Conservation (phyloP, 805 yeast species). For the Grigorovia jiainica region DNA sequence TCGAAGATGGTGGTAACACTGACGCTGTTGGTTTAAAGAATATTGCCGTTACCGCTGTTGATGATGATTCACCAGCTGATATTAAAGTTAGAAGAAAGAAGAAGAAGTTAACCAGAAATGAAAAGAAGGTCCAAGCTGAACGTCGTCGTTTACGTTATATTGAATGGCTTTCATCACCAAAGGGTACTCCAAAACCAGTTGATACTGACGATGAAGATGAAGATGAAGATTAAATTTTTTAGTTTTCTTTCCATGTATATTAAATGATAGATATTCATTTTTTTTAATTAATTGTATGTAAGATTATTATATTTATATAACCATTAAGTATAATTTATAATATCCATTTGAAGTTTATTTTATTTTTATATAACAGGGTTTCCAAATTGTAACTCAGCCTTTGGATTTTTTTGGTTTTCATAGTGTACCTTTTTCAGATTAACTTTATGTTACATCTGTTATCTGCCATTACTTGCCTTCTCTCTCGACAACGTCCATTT, state of each 20-base stretch:
- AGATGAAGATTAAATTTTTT: conserved; percentile 6
- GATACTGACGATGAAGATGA: conserved; percentile 82
- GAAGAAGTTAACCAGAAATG: conserved; percentile 97
- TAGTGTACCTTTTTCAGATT: no score
- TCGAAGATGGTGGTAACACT: conserved; percentile 65
- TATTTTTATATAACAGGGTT: no score
- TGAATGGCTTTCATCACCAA: conserved; percentile 92
- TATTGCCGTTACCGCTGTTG: conserved; percentile 37
- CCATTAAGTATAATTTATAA: neutral
- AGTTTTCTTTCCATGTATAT: neutral
- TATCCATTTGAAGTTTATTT: neutral
- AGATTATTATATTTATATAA: neutral
- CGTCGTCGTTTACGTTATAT: conserved; percentile 90
- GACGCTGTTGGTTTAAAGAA: conserved; percentile 40
- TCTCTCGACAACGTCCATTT: no score
- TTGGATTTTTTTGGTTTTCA: no score
- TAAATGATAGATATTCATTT: neutral
- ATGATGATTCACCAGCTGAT: conserved; percentile 90
- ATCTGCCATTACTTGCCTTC: no score
- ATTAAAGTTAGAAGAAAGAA: conserved; percentile 86
- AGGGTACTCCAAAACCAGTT: conserved; percentile 93
- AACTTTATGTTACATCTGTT: no score
- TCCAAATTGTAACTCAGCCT: no score
- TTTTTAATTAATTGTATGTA: neutral
- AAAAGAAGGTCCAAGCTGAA: conserved; percentile 81